Evolutionary conservation across 176 grass and related monocot species (phyloP), one percentile per base, ranked within the genome.

Genomic region (Guadua angustifolia): DNA sequence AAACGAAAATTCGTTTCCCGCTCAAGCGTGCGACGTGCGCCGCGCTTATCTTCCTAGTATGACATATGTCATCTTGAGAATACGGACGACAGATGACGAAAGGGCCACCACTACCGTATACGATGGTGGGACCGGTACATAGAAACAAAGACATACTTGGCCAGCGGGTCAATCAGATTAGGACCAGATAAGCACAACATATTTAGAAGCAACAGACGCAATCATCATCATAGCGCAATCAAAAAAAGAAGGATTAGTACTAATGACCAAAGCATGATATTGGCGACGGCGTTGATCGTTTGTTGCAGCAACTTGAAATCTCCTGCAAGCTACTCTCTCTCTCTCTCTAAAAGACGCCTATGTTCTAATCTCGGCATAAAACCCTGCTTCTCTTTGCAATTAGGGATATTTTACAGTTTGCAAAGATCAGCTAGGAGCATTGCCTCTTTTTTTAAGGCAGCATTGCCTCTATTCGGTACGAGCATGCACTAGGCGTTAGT

Each of bases 121-220:
- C 26, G 2, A 5, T 60, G 57, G 71, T 60, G 57, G 71, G 60
- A 29, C 29, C 29, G 24, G 45, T 65, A 52, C 47, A 29, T 35
- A 36, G 12, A 18, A 75, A 69, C 56, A 26, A 29, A 90, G 83
- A 22, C 40, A 70, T 77, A 35, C 69, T 60, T 81, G 59, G 46
- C 47, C 40, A 25, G n/a, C 42, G 45, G 40, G 51, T 78, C 71
- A 73, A 87, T 62, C 68, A 36, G 80, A 84, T 64, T 67, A 71
- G 72, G 89, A 87, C 84, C 67, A 79, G 25, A 47, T 79, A 87
- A 84, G 74, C 36, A 36, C 77, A 43, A 61, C 74, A n/a, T 77
- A 58, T 45, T 68, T 29, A 55, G 10, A 66, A 73, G 70, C 81
- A 74, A 74, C 55, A 35, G 15, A 49, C 6, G 5, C 10, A 65